These are phyloP conservation scores for Pseudonitzschia multiseries DNA, from an alignment of 108 stramenopile species.

Conservation along the genomic window DNA sequence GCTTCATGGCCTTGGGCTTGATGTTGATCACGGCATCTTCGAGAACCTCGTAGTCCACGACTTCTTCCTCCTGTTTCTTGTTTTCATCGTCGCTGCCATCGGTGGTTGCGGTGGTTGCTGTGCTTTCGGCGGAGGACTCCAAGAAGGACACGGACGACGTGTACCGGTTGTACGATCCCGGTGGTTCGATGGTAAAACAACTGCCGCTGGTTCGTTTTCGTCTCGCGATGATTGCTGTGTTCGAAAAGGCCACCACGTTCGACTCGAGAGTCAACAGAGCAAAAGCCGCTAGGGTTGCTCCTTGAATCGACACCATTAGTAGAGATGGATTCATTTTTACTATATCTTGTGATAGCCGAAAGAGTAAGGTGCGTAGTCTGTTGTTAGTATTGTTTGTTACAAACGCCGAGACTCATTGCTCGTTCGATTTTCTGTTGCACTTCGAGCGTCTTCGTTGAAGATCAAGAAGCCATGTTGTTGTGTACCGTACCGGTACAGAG, in stretches of 20 bases:
- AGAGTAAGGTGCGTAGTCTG: neutral
- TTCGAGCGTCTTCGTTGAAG: too few relatives aligned
- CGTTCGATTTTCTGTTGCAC: too few relatives aligned
- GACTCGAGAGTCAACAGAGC: neutral
- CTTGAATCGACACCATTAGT: neutral
- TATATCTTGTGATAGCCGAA: too few relatives aligned
- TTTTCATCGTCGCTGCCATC: neutral
- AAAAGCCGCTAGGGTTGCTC: neutral
- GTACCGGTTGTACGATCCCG: neutral
- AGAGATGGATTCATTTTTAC: neutral
- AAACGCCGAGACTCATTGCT: too few relatives aligned
- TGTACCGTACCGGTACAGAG: too few relatives aligned
- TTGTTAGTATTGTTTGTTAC: too few relatives aligned
- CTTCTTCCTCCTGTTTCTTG: slow-evolving; percentile 16
- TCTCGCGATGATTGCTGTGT: neutral
- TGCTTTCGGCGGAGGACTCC: slow-evolving; percentile 3
- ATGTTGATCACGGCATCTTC: slow-evolving; percentile 79
- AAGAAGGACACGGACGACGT: neutral
- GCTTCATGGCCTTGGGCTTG: slow-evolving; percentile 78
- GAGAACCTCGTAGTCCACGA: slow-evolving; percentile 46
- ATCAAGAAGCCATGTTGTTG: too few relatives aligned
- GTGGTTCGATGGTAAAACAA: neutral
- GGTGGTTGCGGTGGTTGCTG: neutral
- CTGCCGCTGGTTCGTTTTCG: neutral
- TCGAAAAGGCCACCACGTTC: neutral